Base-by-base conservation (phyloP, 306 rosid genomes). In the Vicia sativa region DNA sequence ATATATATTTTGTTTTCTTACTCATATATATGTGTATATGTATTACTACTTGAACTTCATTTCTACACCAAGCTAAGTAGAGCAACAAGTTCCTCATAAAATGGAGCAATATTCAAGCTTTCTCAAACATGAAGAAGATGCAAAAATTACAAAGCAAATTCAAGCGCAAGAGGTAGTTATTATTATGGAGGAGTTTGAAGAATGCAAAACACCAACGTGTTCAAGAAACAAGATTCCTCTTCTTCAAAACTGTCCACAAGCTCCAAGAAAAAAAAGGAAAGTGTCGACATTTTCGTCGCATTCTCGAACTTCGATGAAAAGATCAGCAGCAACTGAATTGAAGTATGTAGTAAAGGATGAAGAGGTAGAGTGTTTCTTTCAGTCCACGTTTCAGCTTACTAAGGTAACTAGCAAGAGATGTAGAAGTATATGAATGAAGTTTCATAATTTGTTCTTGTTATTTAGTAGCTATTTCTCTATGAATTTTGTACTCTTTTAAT, bases 361-460 rank as follows among this genome's bases (percentile, higher is more conserved):
- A 16, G 90, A 87, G 81, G 80, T 85, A 65, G 84, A 87, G 11
- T 79, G 73, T 42, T 81, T 85, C 68, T 87, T 87, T 62, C 84
- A 61, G 54, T 83, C 90, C 8, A 56, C 73, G 21, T 68, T 67
- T 3, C 44, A 77, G 16, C 52, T 77, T 61, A n/a, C 72, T 31
- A 81, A 76, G 82, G 71, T 57, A 13, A 55, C 29, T 67, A 63
- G 59, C 60, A 85, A 81, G 74, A 77, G 87, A 72, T 49, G 71
- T 44, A 81, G 35, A 75, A 75, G 81, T 59, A 56, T 85, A 62
- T 83, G 80, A 83, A 62, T 83, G 76, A 83, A 64, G 56, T 23
- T 57, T 11, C 19, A 34, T 62, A 56, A 11, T 46, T 57, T 9
- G 38, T 28, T 9, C 29, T 28, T 26, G 26, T 6, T 66, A 1